Evolutionary conservation across 352 stramenopile genomes (phyloP), one percentile per base, ranked within the genome.

Genomic region (Pythium sukuiense): DNA sequence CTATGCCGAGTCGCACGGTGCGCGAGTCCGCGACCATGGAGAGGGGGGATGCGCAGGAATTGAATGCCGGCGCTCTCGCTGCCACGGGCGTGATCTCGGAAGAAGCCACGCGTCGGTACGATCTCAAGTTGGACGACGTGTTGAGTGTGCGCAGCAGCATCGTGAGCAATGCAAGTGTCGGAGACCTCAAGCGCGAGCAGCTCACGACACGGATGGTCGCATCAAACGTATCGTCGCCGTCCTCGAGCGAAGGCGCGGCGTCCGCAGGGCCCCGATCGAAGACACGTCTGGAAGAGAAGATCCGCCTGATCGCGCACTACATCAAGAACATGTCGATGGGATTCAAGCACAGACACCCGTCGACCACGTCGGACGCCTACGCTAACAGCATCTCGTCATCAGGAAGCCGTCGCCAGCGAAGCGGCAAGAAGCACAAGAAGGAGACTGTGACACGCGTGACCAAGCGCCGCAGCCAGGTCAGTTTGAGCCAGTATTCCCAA

Each of bases 171-270:
- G 39, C 55, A n/a, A 69, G 66, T 43, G 39, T 55, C 29, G 37
- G 54, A 2, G 60, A 73, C 33, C 49, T 73, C 35, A 73, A 73
- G 66, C 66, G 61, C 20, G 61, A 69, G 35, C 66, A 73, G 32
- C 64, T 61, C 54, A 61, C 41, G 20, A 39, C 55, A 0, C 32
- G 60, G 1, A 4, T 46, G 43, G 35, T 27, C 29, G 24, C 50
- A 4, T 41, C 57, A 6, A 20, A 26, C 7, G 37, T 52, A 29
- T 59, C 59, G 18, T 39, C 61, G 18, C 37, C 53, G 54, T 46
- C 54, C 5, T 56, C 57, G 30, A 7, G 18, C n/a, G 12, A 11
- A 2, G 33, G 20, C 3, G 46, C 37, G 41, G 11, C n/a, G 4
- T 6, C n/a, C 9, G 20, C 53, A 1, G 37, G 29, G 8, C 16